Conservation (phyloP, 495 filamentous ascomycete genomes). For the Immersiella caudata region DNA sequence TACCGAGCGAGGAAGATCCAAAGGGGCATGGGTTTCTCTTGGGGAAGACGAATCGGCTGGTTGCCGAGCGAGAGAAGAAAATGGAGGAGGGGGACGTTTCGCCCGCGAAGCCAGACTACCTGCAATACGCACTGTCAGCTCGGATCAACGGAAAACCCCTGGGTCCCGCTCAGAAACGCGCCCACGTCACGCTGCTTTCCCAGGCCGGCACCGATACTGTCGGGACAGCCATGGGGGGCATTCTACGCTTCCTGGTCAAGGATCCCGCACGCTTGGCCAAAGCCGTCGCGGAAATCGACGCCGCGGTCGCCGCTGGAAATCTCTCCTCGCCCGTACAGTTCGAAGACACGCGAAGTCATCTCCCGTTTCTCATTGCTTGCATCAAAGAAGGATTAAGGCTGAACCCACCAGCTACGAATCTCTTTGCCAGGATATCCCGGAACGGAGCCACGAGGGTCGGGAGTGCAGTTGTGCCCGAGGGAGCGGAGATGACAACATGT, state of each 20-base stretch:
- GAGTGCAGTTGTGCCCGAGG: conserved; percentile 54
- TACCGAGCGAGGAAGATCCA: background rate
- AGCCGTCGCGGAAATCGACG: conserved; percentile 26
- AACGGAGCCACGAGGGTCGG: conserved; percentile 52
- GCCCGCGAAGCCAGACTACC: conserved; percentile 5
- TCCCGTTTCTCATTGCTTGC: conserved; percentile 59
- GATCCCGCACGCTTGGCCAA: conserved; percentile 32
- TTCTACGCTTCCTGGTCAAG: conserved; percentile 34
- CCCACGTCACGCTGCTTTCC: conserved; percentile 26
- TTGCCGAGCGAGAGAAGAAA: conserved; percentile 8
- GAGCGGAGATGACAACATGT: conserved; percentile 35
- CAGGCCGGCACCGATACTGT: conserved; percentile 44
- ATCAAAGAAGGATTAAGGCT: conserved; percentile 61
- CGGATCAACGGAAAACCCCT: background rate
- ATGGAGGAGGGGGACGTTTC: background rate
- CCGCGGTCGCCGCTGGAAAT: conserved; percentile 3
- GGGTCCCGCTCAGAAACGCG: conserved; percentile 8
- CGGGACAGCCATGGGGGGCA: conserved; percentile 36
- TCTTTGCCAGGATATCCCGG: conserved; percentile 56
- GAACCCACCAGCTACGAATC: conserved; percentile 53
- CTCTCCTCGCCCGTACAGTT: conserved; percentile 19
- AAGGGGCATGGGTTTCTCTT: background rate
- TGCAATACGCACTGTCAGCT: conserved; percentile 13
- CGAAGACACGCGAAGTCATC: conserved; percentile 22
- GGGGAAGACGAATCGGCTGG: background rate